Conservation (phyloP, 2,329 filamentous ascomycete species). For the Aspergillus ochraceoroseus region DNA sequence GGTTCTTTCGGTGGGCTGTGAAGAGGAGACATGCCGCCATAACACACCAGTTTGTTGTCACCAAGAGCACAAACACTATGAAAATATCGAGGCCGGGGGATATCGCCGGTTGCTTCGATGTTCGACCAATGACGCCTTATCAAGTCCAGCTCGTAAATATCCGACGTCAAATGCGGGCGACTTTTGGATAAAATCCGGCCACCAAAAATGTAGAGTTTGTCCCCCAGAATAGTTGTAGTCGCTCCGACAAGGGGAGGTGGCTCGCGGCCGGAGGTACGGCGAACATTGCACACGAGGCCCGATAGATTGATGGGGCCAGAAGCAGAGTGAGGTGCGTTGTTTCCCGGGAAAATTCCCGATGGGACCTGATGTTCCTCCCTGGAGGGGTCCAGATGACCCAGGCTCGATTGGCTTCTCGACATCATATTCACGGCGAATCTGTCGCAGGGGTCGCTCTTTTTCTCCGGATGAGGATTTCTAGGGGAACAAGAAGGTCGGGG, state of each 20-base stretch:
- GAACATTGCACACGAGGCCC: slow-evolving; percentile 63
- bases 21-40: slow-evolving; percentile 93
- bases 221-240: slow-evolving; percentile 88
- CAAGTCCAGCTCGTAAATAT: slow-evolving; percentile 89
- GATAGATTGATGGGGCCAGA: slow-evolving; percentile 57
- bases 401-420: slow-evolving; percentile 39
- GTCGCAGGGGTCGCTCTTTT: background rate
- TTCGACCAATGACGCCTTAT: slow-evolving; percentile 91
- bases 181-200: slow-evolving; percentile 81
- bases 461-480: background rate
- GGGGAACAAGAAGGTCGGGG: background rate
- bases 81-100: slow-evolving; percentile 90
- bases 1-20: slow-evolving; percentile 47
- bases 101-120: slow-evolving; percentile 73
- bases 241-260: slow-evolving; percentile 89
- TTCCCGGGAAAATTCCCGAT: slow-evolving; percentile 30
- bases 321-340: slow-evolving; percentile 25
- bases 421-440: slow-evolving; percentile 27
- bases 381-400: slow-evolving; percentile 33
- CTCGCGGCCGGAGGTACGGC: slow-evolving; percentile 82
- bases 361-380: slow-evolving; percentile 32
- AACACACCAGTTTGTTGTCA: slow-evolving; percentile 94
- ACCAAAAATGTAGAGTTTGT: slow-evolving; percentile 95
- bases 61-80: slow-evolving; percentile 92
- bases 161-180: slow-evolving; percentile 77